phyloP scores from a whole-genome alignment of 768 basidiomycete species.

The Suillus subaureus region DNA sequence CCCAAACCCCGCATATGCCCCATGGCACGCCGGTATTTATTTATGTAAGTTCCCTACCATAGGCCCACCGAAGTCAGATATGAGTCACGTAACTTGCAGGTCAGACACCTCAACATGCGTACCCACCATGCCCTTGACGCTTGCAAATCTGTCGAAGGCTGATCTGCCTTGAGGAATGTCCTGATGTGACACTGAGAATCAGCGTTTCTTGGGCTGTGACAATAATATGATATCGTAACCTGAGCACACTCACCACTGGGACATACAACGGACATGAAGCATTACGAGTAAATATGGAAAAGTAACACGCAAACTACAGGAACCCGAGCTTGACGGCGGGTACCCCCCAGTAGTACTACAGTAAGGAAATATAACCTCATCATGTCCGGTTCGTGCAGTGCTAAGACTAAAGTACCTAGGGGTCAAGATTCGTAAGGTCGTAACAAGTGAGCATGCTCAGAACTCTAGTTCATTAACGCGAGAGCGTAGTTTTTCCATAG shows the following conservation, averaged over 20 bases:
- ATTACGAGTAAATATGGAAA: neutral
- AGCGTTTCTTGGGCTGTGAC: neutral
- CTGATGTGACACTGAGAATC: neutral
- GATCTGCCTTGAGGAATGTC: neutral
- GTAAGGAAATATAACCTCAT: neutral
- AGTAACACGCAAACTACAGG: neutral
- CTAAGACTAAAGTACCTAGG: neutral
- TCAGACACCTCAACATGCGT: neutral
- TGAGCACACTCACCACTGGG: neutral
- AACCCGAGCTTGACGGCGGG: neutral
- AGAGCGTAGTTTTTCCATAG: neutral
- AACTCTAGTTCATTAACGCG: neutral
- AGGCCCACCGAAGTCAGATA: neutral
- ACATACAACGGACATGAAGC: neutral
- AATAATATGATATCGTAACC: neutral
- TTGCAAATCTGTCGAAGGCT: neutral
- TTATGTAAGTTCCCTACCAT: neutral
- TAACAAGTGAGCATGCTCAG: neutral
- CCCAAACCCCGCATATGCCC: neutral
- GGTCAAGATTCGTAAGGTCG: neutral
- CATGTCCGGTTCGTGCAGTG: conserved; percentile 2
- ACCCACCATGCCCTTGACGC: neutral
- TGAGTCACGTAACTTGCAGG: neutral
- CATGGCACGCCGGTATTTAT: neutral
- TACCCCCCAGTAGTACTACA: neutral